phyloP scores from a whole-genome alignment of 2,329 filamentous ascomycete species.

The Phyllosticta citriasiana region DNA sequence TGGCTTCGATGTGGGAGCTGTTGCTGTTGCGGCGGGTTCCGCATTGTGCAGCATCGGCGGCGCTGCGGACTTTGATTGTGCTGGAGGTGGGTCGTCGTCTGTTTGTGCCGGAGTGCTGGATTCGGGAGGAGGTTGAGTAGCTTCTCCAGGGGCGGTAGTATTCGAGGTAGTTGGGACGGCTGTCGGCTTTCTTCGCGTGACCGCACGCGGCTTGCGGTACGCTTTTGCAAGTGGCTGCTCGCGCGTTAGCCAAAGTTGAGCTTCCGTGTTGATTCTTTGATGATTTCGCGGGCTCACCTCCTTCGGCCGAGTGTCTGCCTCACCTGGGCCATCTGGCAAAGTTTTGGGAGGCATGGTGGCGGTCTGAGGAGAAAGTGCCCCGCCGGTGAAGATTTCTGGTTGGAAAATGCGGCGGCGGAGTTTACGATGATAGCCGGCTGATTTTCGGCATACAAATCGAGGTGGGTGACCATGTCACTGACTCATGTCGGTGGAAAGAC shows the following conservation, averaged over 20 bases:
- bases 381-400: conserved; percentile 7
- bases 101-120: neutral
- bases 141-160: neutral
- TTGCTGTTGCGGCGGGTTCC: neutral
- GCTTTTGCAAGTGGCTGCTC: conserved; percentile 7
- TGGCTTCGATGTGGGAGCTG: neutral
- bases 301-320: neutral
- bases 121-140: neutral
- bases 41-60: neutral
- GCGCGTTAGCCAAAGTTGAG: neutral
- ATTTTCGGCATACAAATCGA: neutral
- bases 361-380: conserved; percentile 1
- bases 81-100: neutral
- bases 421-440: neutral
- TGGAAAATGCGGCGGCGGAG: neutral
- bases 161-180: neutral
- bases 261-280: neutral
- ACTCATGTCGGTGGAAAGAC: neutral
- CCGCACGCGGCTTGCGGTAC: conserved; percentile 2
- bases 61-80: neutral
- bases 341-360: conserved; percentile 9
- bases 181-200: conserved; percentile 8
- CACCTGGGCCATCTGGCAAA: neutral
- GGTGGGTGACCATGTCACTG: neutral
- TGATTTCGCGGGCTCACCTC: neutral